Percentiles rank a stretch among this genome's conserved stretches.
Evolutionary conservation across 371 early-diverging fungal genomes (phyloP).

Genomic region (Dichotomocladium elegans): DNA sequence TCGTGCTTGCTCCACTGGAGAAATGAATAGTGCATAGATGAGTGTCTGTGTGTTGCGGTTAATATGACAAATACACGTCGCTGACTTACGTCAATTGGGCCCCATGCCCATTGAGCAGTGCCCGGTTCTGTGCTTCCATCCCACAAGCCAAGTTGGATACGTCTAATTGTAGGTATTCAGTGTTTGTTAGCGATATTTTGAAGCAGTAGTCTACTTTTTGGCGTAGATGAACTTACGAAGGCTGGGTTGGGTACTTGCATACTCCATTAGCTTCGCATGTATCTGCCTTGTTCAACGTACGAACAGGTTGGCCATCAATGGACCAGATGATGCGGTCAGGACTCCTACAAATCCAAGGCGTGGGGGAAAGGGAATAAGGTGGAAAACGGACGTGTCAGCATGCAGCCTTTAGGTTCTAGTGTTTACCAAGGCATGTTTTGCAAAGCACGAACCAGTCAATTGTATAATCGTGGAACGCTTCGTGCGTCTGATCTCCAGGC

Average conservation of each 20-base stretch:
- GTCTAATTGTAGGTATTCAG: too few relatives aligned
- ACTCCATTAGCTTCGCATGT: constrained; percentile 13
- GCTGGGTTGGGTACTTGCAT: constrained; percentile 31
- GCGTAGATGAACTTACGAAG: constrained; percentile 21
- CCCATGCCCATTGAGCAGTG: constrained; percentile 45
- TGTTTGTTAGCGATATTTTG: too few relatives aligned
- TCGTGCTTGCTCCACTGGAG: constrained; percentile 22
- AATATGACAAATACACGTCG: neutral
- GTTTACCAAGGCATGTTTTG: neutral
- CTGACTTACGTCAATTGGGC: constrained; percentile 40
- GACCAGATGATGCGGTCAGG: constrained; percentile 30
- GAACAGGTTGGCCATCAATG: constrained; percentile 30
- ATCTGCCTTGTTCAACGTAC: constrained; percentile 12
- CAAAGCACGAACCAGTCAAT: constrained; percentile 21
- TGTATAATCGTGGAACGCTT: constrained; percentile 25
- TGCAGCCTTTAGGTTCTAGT: too few relatives aligned
- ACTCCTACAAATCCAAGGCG: constrained; percentile 14
- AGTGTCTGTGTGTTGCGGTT: neutral
- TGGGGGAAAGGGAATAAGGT: too few relatives aligned
- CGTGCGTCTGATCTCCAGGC: constrained; percentile 11
- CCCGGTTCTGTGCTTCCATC: constrained; percentile 41
- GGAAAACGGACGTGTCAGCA: too few relatives aligned
- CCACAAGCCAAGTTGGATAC: constrained; percentile 47
- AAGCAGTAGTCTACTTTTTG: too few relatives aligned
- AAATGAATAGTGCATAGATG: too few relatives aligned